A percentile compares a stretch with the other conserved stretches of the same genome.
Conservation (phyloP, 805 yeast species). For the Hanseniaspora clermontiae region DNA sequence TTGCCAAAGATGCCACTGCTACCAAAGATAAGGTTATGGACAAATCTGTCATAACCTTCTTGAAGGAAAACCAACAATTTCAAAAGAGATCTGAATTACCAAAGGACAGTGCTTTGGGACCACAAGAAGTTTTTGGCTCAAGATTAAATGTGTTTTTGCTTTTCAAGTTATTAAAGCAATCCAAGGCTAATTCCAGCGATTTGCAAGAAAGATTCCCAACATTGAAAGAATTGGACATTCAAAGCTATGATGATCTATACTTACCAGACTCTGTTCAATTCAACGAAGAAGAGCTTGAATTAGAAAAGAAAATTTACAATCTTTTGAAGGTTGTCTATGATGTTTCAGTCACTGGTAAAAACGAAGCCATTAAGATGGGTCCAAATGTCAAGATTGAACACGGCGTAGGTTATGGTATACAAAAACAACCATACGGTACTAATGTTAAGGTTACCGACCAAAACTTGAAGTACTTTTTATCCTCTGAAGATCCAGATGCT, state of each 20-base stretch:
- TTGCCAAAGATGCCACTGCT: background rate
- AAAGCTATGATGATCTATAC: conserved; percentile 1
- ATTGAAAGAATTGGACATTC: background rate
- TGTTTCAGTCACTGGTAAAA: background rate
- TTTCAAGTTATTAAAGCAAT: conserved; percentile 8
- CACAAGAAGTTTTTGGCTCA: background rate
- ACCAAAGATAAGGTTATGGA: background rate
- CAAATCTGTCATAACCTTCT: background rate
- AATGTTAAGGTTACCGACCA: conserved; percentile 1
- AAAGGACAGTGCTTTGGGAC: background rate
- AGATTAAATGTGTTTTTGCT: conserved; percentile 11
- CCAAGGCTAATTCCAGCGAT: background rate
- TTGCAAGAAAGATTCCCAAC: conserved; percentile 10
- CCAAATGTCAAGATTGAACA: conserved; percentile 9
- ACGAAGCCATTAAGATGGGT: conserved; percentile 5
- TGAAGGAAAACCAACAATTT: background rate
- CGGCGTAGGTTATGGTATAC: conserved; percentile 12
- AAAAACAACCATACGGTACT: conserved; percentile 5
- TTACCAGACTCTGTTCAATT: background rate
- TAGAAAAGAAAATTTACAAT: conserved; percentile 6
- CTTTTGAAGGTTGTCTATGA: conserved; percentile 8
- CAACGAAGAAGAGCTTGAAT: background rate
- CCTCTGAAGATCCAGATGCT: conserved; percentile 5
- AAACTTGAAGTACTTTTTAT: background rate
- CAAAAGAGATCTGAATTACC: background rate